Percentiles rank a stretch among this genome's conserved stretches.
phyloP scores from a whole-genome alignment of 768 basidiomycete species.

The Phylloporus scabripes region DNA sequence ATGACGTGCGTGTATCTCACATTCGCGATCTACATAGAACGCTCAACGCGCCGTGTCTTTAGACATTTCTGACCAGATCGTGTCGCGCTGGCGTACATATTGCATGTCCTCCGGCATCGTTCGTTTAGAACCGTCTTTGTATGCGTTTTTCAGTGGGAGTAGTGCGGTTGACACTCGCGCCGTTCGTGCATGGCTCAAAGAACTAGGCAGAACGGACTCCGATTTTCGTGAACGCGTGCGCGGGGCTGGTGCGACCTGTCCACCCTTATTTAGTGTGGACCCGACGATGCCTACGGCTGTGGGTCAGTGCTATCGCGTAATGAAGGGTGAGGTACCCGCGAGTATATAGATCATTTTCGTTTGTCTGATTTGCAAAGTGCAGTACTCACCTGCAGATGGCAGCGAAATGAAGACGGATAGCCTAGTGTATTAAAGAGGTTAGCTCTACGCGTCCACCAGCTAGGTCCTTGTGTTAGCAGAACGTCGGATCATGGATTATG shows the following conservation, averaged over 20 bases:
- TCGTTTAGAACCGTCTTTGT: neutral
- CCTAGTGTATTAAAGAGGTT: neutral
- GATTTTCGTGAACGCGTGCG: neutral
- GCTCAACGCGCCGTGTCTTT: neutral
- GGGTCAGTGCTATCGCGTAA: neutral
- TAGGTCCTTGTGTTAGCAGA: neutral
- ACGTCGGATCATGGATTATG: neutral
- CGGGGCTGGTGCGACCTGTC: neutral
- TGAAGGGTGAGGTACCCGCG: neutral
- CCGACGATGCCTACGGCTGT: neutral
- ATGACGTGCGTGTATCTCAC: too few species aligned
- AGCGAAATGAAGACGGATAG: neutral
- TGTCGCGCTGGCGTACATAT: neutral
- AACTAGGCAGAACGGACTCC: neutral
- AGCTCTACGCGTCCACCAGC: neutral
- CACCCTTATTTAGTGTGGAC: neutral
- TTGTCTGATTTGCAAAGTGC: neutral
- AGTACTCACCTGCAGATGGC: neutral
- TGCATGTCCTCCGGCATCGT: neutral
- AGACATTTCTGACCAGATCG: neutral
- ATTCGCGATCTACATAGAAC: too few species aligned
- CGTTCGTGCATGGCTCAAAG: too few species aligned
- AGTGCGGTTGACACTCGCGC: neutral
- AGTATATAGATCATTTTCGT: neutral
- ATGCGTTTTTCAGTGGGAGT: neutral